A percentile compares a stretch with the other conserved stretches of the same genome.
Evolutionary conservation across 306 rosid species (phyloP).

Genomic region (Mucuna pruriens): DNA sequence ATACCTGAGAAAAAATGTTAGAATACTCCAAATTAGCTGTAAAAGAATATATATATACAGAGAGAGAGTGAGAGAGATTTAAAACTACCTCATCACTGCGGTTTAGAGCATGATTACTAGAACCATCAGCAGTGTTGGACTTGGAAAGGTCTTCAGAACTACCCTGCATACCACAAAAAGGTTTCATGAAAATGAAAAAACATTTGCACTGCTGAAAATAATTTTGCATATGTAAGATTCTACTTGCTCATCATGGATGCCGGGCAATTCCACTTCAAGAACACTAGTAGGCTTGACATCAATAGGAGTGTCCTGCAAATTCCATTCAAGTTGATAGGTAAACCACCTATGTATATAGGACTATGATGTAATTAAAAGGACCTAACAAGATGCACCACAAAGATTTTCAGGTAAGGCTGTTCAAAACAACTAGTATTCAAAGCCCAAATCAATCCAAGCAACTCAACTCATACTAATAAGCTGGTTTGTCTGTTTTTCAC

Average conservation of each 20-base stretch:
- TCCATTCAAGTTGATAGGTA: constrained; percentile 38
- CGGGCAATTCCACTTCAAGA: constrained; percentile 57
- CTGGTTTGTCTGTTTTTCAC: background rate
- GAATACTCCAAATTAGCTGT: background rate
- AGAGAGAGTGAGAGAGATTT: background rate
- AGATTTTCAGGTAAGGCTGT: constrained; percentile 19
- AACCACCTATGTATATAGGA: constrained; percentile 13
- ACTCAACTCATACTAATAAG: background rate
- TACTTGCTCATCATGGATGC: constrained; percentile 70
- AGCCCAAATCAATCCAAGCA: background rate
- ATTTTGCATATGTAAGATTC: constrained; percentile 27
- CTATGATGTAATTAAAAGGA: constrained; percentile 14
- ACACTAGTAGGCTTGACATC: constrained; percentile 78
- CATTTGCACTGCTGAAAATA: constrained; percentile 29
- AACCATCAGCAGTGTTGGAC: constrained; percentile 53
- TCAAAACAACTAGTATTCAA: background rate
- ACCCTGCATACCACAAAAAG: constrained; percentile 53
- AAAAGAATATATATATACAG: background rate
- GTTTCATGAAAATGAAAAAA: constrained; percentile 35
- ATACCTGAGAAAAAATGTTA: background rate
- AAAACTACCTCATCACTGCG: constrained; percentile 63
- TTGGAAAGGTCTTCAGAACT: constrained; percentile 60
- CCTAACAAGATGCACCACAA: constrained; percentile 9
- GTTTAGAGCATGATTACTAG: constrained; percentile 54
- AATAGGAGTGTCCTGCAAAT: constrained; percentile 68